Conservation (phyloP, 768 basidiomycete species). For the Pleurotus djamor region DNA sequence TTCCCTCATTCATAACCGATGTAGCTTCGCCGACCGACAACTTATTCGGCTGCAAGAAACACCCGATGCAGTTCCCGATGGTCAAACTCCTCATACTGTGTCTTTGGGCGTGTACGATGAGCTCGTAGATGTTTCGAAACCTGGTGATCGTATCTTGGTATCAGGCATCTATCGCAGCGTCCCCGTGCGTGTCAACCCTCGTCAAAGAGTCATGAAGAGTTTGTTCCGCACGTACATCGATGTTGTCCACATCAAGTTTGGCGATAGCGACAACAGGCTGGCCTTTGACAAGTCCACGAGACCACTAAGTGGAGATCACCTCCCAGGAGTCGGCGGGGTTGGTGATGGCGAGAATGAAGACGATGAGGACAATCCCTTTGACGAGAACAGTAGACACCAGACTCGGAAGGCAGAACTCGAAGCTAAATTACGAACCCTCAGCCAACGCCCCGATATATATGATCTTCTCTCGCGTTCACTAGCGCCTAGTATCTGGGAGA, state of each 20-base stretch:
- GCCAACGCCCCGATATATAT: conserved; percentile 78
- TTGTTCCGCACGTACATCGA: conserved; percentile 98
- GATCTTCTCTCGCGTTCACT: conserved; percentile 81
- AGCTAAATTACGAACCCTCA: conserved; percentile 70
- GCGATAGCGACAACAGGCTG: conserved; percentile 58
- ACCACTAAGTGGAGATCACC: conserved; percentile 61
- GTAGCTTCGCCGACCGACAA: conserved; percentile 94
- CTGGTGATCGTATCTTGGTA: conserved; percentile 88
- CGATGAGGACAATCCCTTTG: conserved; percentile 13
- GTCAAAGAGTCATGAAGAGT: conserved; percentile 88
- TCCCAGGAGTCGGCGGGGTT: conserved; percentile 67
- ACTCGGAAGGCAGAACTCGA: conserved; percentile 73
- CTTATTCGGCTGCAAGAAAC: conserved; percentile 96
- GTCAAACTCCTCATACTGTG: conserved; percentile 97
- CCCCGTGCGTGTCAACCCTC: conserved; percentile 92
- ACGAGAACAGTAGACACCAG: conserved; percentile 32
- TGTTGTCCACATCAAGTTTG: conserved; percentile 85
- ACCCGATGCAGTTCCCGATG: conserved; percentile 96
- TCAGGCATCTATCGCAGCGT: conserved; percentile 95
- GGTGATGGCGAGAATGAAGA: conserved; percentile 55
- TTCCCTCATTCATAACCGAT: conserved; percentile 95
- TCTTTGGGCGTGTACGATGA: conserved; percentile 98
- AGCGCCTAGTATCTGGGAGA: conserved; percentile 95
- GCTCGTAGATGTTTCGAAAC: conserved; percentile 93
- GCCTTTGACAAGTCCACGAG: conserved; percentile 81